Evolutionary conservation across 441 rosid species (phyloP).

Genomic region (Adansonia gregorii): DNA sequence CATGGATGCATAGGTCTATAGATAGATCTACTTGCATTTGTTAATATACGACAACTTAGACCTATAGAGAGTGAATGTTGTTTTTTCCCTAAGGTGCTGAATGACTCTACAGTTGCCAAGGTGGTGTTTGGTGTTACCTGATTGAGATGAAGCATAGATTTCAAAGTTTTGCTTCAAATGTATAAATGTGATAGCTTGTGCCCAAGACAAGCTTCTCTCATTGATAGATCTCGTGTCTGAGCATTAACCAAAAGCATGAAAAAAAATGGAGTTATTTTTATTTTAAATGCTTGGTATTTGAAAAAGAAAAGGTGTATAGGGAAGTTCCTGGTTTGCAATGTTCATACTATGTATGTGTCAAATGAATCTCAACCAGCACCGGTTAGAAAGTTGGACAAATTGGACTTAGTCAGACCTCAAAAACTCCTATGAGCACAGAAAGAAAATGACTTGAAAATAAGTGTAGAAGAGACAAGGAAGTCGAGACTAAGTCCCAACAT

Average conservation of each 20-base stretch:
- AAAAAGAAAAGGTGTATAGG: not conserved
- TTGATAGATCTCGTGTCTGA: not conserved
- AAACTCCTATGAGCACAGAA: not conserved
- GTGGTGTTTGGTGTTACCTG: not conserved
- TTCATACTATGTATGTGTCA: not conserved
- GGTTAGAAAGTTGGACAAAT: conserved; percentile 11
- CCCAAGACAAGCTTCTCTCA: not conserved
- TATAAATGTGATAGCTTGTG: conserved; percentile 1
- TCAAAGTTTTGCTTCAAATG: not conserved
- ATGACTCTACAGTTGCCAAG: not conserved
- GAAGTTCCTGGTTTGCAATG: conserved; percentile 1
- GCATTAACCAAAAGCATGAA: conserved; percentile 13
- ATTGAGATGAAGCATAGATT: conserved; percentile 1
- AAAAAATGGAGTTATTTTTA: not conserved
- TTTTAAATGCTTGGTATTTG: conserved; percentile 18
- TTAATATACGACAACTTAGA: not conserved
- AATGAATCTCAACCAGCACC: conserved; percentile 9
- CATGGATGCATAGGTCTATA: not conserved
- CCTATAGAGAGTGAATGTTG: not conserved
- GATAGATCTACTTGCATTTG: conserved; percentile 2
- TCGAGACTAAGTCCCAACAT: not conserved
- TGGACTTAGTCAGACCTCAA: not conserved
- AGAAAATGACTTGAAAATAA: not conserved
- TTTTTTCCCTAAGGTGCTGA: not conserved
- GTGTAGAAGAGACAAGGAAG: not conserved